phyloP scores from a whole-genome alignment of 2,329 filamentous ascomycete genomes.

The Gyromitra esculenta region DNA sequence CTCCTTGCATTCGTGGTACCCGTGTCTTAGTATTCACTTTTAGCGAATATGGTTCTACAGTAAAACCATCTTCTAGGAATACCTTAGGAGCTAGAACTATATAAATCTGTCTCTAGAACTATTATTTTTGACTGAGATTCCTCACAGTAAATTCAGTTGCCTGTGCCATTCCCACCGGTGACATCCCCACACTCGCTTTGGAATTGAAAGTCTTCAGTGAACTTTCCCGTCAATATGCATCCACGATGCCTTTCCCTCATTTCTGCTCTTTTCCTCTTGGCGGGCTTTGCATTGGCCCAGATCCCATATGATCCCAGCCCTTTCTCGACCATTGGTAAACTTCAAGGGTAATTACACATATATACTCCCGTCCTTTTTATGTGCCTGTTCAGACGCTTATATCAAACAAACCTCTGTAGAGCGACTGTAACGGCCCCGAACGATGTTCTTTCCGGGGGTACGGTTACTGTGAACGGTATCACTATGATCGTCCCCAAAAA shows the following conservation, averaged over 20 bases:
- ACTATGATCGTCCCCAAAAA: constrained; percentile 52
- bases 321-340: constrained; percentile 51
- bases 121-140: not conserved
- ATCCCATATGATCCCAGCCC: constrained; percentile 54
- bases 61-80: not conserved
- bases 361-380: not conserved
- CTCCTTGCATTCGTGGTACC: not conserved
- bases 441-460: constrained; percentile 54
- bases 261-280: not conserved
- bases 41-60: not conserved
- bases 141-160: not conserved
- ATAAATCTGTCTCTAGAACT: not conserved
- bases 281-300: not conserved
- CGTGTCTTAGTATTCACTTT: not conserved
- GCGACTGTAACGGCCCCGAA: constrained; percentile 34
- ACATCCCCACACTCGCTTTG: no score
- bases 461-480: constrained; percentile 53
- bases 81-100: not conserved
- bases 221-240: constrained; percentile 4
- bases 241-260: not conserved
- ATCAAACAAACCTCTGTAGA: constrained; percentile 1
- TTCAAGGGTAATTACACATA: constrained; percentile 46
- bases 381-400: not conserved
- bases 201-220: not conserved
- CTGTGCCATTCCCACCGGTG: not conserved